Evolutionary conservation across 352 stramenopile genomes (phyloP), one percentile per base, ranked within the genome.

Genomic region (Pythium biforme): DNA sequence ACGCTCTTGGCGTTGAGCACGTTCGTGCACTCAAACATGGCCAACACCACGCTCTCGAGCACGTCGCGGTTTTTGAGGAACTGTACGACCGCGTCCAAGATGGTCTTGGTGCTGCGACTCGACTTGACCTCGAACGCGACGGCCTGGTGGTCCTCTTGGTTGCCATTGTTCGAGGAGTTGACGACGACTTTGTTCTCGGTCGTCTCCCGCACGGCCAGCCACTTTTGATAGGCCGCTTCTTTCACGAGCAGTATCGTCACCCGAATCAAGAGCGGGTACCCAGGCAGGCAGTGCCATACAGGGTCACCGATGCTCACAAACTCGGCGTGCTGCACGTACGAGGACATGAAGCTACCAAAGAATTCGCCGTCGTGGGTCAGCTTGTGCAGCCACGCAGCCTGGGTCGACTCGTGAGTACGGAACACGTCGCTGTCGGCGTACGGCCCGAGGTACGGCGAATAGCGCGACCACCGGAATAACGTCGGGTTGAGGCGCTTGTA

Each of bases 1-100:
- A 93, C 78, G 11, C 81, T 91, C 19, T 83, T 82, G 8, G 74
- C 59, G 52, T 88, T 76, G 9, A 88, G 60, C 8, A 89, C 73
- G 59, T 91, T 93, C 7, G 81, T 93, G 47, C 76, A 84, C 62
- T 93, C 83, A 51, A 88, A 86, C 56, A 89, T 64, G 27, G 81
- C 83, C 20, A 91, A 57, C 33, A 88, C 76, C 45, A 75, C 85
- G 49, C 73, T 86, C 52, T 91, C 80, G 8, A 90, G 64, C 10
- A 90, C 23, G 27, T 91, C 75, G 12, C 66, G 69, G 51, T 93
- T 90, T 46, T 74, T 72, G 15, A 90, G 67, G 47, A 88, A 66
- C 19, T 90, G 78, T 0, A 68, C 65, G 9, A 79, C 80, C 12
- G 72, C 76, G 31, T 84, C 74, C 17, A 92, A 58, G n/a, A 90